A percentile compares a stretch with the other conserved stretches of the same genome.
These are phyloP conservation scores for Saccharomycopsis fermentans DNA, from an alignment of 805 yeast genomes.

Conservation along the genomic window DNA sequence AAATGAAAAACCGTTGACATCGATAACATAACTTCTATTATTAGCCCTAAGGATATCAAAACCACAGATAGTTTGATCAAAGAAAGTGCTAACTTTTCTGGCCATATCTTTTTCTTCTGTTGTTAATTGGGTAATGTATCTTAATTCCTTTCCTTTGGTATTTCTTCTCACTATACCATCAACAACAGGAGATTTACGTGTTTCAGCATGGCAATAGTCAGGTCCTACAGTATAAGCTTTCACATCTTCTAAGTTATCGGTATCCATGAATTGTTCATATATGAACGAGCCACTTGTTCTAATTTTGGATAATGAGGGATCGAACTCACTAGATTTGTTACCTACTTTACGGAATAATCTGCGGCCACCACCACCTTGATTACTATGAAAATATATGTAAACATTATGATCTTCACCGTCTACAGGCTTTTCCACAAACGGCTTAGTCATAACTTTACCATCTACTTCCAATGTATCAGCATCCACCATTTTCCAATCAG, in stretches of 20 bases:
- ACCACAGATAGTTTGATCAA: constrained; percentile 94
- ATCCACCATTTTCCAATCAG: constrained; percentile 78
- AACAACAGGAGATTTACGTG: constrained; percentile 97
- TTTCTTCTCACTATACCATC: constrained; percentile 97
- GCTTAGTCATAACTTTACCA: constrained; percentile 66
- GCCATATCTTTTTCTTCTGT: constrained; percentile 78
- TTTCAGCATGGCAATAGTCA: constrained; percentile 90
- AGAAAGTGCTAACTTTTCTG: constrained; percentile 55
- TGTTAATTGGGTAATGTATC: constrained; percentile 75
- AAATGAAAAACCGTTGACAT: constrained; percentile 95
- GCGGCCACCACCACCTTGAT: constrained; percentile 97
- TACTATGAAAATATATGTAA: constrained; percentile 76
- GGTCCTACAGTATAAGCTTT: constrained; percentile 96
- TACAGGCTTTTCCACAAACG: constrained; percentile 96
- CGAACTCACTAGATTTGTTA: constrained; percentile 93
- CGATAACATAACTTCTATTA: constrained; percentile 86
- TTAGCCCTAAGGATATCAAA: constrained; percentile 86
- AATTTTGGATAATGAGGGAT: constrained; percentile 61
- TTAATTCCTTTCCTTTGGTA: constrained; percentile 93
- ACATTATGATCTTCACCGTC: constrained; percentile 99
- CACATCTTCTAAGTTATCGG: constrained; percentile 96
- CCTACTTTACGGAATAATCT: constrained; percentile 91
- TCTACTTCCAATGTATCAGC: constrained; percentile 73
- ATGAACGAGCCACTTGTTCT: constrained; percentile 86
- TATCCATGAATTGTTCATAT: constrained; percentile 93